Percentiles rank a stretch among this genome's conserved stretches.
Conservation (phyloP, 768 basidiomycete species). For the Kwoniella sp. region DNA sequence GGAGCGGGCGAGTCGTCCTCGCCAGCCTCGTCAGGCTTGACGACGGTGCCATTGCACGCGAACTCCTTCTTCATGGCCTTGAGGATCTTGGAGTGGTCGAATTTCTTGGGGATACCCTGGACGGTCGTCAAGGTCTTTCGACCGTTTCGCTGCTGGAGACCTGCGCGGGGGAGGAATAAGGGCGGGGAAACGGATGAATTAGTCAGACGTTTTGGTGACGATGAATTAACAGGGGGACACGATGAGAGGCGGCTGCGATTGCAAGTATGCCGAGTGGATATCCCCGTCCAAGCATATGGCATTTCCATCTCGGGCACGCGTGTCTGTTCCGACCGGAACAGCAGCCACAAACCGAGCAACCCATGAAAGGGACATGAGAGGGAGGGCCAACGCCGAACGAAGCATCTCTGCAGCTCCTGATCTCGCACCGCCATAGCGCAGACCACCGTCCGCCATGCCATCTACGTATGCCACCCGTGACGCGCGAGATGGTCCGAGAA, state of each 20-base stretch:
- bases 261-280: background rate
- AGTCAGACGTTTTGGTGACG: background rate
- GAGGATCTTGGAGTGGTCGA: slow-evolving; percentile 95
- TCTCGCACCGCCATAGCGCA: too few species aligned
- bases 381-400: too few species aligned
- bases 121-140: slow-evolving; percentile 97
- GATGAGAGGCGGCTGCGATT: background rate
- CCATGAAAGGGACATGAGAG: too few species aligned
- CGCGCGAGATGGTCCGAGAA: background rate
- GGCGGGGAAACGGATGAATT: background rate
- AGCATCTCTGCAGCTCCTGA: too few species aligned
- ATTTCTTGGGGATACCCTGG: slow-evolving; percentile 91
- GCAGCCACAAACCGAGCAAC: too few species aligned
- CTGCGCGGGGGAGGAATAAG: slow-evolving; percentile 25
- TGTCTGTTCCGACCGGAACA: too few species aligned
- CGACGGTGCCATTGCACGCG: slow-evolving; percentile 95
- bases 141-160: slow-evolving; percentile 99
- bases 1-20: slow-evolving; percentile 44
- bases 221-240: background rate
- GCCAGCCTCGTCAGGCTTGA: slow-evolving; percentile 58
- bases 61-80: slow-evolving; percentile 99
- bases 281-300: too few species aligned
- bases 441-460: too few species aligned
- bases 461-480: background rate
- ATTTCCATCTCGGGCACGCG: too few species aligned